Evolutionary conservation across 176 grass and related monocot species (phyloP), one percentile per base, ranked within the genome.

Genomic region (Triticum monococcum): DNA sequence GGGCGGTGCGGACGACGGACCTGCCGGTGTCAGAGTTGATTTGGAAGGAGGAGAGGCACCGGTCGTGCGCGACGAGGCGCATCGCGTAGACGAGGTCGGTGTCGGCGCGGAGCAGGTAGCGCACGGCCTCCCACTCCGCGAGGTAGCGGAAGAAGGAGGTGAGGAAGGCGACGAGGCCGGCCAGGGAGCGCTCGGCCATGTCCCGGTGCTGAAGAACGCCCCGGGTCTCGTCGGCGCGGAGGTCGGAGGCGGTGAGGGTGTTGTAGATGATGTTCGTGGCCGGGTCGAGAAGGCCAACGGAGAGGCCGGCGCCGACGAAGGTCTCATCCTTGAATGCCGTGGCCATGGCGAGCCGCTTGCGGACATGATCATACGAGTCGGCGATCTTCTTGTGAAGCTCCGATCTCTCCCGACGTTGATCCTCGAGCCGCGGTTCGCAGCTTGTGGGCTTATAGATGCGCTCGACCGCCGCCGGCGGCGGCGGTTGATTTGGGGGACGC

Each of bases 101-200:
- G 72, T 43, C 72, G 24, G 72, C 41, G 43, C 48, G 7, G 13
- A 75, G 41, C 24, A 75, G 72, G 72, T 75, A 75, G 24, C 72
- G 72, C 72, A 75, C 41, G 14, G 72, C 72, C 10, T 50, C 43
- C 72, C 72, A 75, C 3, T 5, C 24, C 0, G 12, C 24, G 24
- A 75, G 72, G 24, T 75, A 10, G 41, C 41, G 72, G 72, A 75
- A 75, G 72, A 75, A 75, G 72, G 24, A 52, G 72, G 24, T 30
- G 43, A 75, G 43, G 72, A 75, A 54, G 43, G 72, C 72, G 43
- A 75, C 72, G 17, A 75, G 72, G 8, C 72, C 41, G 12, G 26
- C 72, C 7, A 75, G 43, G 24, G 72, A 75, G 41, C 72, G 72
- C 24, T 50, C 24, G 41, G 72, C 72, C 24, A 75, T 50, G 24